These are phyloP conservation scores for Chenopodium suecicum DNA, from an alignment of 148 eudicot species.

Conservation along the genomic window DNA sequence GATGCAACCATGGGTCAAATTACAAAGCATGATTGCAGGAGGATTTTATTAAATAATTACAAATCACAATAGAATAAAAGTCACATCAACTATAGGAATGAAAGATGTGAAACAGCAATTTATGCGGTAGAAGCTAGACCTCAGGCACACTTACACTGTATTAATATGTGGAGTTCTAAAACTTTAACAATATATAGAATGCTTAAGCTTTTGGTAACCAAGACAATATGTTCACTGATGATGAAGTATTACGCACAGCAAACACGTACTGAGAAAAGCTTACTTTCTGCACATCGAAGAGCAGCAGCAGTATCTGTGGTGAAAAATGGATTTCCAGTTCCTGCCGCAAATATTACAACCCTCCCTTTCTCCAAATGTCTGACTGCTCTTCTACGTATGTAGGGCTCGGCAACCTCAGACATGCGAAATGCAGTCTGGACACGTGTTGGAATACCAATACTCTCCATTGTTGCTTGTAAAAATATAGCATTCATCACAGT, in stretches of 20 bases:
- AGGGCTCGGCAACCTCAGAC: conserved; percentile 99
- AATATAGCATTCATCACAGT: conserved; percentile 99
- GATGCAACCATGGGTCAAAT: neutral
- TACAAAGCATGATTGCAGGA: neutral
- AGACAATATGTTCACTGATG: neutral
- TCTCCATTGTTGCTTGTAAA: conserved; percentile 99
- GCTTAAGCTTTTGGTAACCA: neutral
- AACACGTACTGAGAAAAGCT: conserved; percentile 17
- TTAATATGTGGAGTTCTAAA: too few relatives aligned
- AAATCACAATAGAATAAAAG: neutral
- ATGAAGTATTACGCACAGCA: neutral
- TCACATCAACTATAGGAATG: neutral
- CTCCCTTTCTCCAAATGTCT: conserved; percentile 99
- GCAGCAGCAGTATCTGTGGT: conserved; percentile 99
- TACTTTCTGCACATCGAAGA: conserved; percentile 97
- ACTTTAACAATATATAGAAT: neutral
- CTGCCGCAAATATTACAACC: conserved; percentile 97
- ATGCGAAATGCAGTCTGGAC: conserved; percentile 99
- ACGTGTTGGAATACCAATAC: conserved; percentile 95
- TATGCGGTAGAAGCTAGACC: neutral
- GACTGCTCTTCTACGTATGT: conserved; percentile 89
- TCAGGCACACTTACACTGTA: too few relatives aligned
- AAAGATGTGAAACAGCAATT: neutral
- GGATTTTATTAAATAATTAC: neutral
- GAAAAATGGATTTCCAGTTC: conserved; percentile 99